These are phyloP conservation scores for Blastobotrys terrestris DNA, from an alignment of 805 yeast species.

Conservation along the genomic window DNA sequence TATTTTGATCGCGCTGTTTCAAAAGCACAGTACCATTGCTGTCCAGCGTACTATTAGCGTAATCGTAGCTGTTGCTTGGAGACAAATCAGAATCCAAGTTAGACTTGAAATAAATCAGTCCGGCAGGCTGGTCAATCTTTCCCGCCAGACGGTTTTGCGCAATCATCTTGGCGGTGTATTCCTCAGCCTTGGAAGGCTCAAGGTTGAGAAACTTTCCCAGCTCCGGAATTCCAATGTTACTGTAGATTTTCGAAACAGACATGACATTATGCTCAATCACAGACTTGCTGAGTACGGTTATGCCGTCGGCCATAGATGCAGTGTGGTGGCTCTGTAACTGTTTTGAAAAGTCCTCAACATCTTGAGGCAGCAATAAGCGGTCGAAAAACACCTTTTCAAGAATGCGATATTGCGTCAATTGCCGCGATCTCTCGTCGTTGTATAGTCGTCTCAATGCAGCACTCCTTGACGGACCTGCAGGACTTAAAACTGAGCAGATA, in stretches of 20 bases:
- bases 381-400: conserved; percentile 26
- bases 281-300: conserved; percentile 26
- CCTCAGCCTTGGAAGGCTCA: conserved; percentile 22
- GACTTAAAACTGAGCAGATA: conserved; percentile 26
- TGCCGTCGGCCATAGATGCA: conserved; percentile 20
- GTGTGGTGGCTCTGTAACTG: conserved; percentile 18
- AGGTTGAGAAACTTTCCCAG: conserved; percentile 25
- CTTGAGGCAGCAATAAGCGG: conserved; percentile 23
- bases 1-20: conserved; percentile 14
- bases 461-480: conserved; percentile 29
- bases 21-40: conserved; percentile 6
- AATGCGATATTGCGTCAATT: conserved; percentile 13
- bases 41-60: conserved; percentile 2
- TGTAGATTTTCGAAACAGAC: conserved; percentile 28
- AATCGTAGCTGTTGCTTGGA: conserved; percentile 4
- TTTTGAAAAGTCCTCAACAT: conserved; percentile 18
- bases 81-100: neutral
- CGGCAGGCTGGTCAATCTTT: conserved; percentile 27
- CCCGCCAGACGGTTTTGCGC: conserved; percentile 26
- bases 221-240: conserved; percentile 23
- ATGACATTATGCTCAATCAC: conserved; percentile 31
- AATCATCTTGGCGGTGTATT: conserved; percentile 28
- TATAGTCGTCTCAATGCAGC: conserved; percentile 23
- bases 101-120: conserved; percentile 18
- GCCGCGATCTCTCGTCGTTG: conserved; percentile 25